These are phyloP conservation scores for Claviceps capensis DNA, from an alignment of 2,329 filamentous ascomycete species.

Conservation along the genomic window DNA sequence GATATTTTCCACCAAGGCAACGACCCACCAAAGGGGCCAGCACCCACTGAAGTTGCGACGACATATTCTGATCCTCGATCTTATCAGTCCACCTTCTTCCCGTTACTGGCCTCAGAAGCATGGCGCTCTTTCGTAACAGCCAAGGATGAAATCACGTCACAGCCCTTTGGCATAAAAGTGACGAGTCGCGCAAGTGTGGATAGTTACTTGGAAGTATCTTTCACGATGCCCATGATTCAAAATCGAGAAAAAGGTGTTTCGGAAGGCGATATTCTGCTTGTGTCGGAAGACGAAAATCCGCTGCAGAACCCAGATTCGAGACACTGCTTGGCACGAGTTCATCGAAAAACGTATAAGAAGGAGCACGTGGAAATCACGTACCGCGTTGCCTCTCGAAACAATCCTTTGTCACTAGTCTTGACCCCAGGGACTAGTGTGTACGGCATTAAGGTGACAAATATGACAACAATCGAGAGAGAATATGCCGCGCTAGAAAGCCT, in stretches of 20 bases:
- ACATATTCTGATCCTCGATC: slow-evolving; percentile 61
- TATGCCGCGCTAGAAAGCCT: slow-evolving; percentile 83
- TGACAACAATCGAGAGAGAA: slow-evolving; percentile 90
- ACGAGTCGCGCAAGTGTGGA: slow-evolving; percentile 82
- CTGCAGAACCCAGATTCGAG: slow-evolving; percentile 50
- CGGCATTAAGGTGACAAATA: slow-evolving; percentile 76
- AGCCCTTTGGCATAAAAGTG: slow-evolving; percentile 76
- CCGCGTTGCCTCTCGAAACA: slow-evolving; percentile 56
- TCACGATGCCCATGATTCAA: slow-evolving; percentile 56
- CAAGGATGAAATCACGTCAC: slow-evolving; percentile 72
- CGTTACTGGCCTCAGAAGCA: slow-evolving; percentile 79
- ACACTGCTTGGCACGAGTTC: slow-evolving; percentile 78
- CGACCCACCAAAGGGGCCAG: slow-evolving; percentile 63
- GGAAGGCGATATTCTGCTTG: slow-evolving; percentile 79
- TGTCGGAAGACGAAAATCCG: slow-evolving; percentile 63
- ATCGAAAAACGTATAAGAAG: slow-evolving; percentile 67
- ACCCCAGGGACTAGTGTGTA: slow-evolving; percentile 56
- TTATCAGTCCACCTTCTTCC: slow-evolving; percentile 84
- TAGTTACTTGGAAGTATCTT: slow-evolving; percentile 83
- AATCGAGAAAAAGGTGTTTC: slow-evolving; percentile 59
- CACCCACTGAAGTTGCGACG: slow-evolving; percentile 64
- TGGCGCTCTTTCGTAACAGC: slow-evolving; percentile 89
- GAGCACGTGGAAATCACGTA: slow-evolving; percentile 74
- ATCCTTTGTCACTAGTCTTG: slow-evolving; percentile 48
- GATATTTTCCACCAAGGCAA: slow-evolving; percentile 86